phyloP scores from a whole-genome alignment of 192 early-diverging fungal genomes.

The Coemansia sp. region DNA sequence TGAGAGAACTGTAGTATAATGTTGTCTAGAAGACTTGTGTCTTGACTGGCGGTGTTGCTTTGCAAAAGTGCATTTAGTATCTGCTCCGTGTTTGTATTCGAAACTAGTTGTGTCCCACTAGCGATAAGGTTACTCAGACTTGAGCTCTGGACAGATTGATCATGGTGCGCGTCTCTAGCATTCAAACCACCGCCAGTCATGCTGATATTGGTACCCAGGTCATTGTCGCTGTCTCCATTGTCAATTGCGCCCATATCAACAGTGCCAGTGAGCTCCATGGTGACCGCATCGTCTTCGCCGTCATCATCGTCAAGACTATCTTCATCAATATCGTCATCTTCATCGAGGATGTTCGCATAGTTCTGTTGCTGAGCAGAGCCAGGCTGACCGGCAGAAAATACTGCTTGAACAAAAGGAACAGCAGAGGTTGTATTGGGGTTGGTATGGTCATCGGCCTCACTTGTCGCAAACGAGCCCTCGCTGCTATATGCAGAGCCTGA shows the following conservation, averaged over 20 bases:
- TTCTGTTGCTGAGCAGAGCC: background rate
- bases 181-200: background rate
- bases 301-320: conserved; percentile 25
- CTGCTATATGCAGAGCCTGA: conserved; percentile 43
- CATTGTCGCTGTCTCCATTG: conserved; percentile 1
- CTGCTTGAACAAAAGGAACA: background rate
- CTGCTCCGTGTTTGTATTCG: background rate
- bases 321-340: conserved; percentile 23
- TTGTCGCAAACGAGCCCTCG: conserved; percentile 29
- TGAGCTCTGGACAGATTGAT: background rate
- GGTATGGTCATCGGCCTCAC: background rate
- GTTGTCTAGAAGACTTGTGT: conserved; percentile 47
- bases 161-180: background rate
- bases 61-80: conserved; percentile 32
- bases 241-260: conserved; percentile 31
- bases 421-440: background rate
- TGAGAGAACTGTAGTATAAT: conserved; percentile 43
- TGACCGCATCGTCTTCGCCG: conserved; percentile 43
- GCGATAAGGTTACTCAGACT: background rate
- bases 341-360: conserved; percentile 20
- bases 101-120: conserved; percentile 2
- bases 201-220: background rate
- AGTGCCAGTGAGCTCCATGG: conserved; percentile 46
- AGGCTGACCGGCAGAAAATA: background rate
- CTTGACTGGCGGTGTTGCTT: conserved; percentile 14